These are phyloP conservation scores for Kickxella alabastrina DNA, from an alignment of 192 early-diverging fungal genomes.

Conservation along the genomic window DNA sequence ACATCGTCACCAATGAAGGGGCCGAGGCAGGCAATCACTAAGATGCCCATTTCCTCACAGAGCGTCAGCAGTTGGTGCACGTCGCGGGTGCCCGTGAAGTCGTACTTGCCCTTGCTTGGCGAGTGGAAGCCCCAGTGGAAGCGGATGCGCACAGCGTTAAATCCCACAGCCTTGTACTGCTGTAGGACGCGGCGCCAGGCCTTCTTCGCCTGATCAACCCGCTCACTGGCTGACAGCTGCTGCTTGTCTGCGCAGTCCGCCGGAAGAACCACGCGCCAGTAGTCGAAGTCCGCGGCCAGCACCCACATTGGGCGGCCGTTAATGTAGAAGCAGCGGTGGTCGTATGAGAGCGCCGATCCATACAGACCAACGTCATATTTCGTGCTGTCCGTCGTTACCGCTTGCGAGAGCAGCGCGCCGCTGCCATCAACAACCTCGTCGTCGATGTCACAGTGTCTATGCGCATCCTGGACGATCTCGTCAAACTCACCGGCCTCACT, in stretches of 20 bases:
- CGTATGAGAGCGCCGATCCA: slow-evolving; percentile 41
- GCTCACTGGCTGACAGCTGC: background rate
- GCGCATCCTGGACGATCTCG: slow-evolving; percentile 37
- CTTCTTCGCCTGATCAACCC: slow-evolving; percentile 1
- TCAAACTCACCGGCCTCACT: slow-evolving; percentile 14
- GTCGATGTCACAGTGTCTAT: slow-evolving; percentile 26
- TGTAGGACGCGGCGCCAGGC: slow-evolving; percentile 65
- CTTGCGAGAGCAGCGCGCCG: slow-evolving; percentile 31
- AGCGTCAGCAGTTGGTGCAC: slow-evolving; percentile 66
- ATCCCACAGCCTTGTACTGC: slow-evolving; percentile 67
- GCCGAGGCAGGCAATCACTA: slow-evolving; percentile 79
- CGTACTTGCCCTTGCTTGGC: slow-evolving; percentile 66
- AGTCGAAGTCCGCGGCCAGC: slow-evolving; percentile 80
- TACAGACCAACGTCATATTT: slow-evolving; percentile 40
- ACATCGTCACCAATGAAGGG: slow-evolving; percentile 82
- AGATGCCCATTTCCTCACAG: slow-evolving; percentile 69
- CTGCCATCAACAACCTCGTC: slow-evolving; percentile 36
- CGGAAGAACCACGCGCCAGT: slow-evolving; percentile 74
- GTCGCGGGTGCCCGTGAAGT: slow-evolving; percentile 71
- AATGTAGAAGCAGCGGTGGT: slow-evolving; percentile 66
- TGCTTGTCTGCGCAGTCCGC: slow-evolving; percentile 5
- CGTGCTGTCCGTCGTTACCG: slow-evolving; percentile 32
- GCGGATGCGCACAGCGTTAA: slow-evolving; percentile 81
- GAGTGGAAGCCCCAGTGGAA: slow-evolving; percentile 90
- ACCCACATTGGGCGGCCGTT: slow-evolving; percentile 63